Percentiles rank a stretch among this genome's conserved stretches.
Evolutionary conservation across 805 yeast genomes (phyloP).

Genomic region (Cyberlindnera mrakii): DNA sequence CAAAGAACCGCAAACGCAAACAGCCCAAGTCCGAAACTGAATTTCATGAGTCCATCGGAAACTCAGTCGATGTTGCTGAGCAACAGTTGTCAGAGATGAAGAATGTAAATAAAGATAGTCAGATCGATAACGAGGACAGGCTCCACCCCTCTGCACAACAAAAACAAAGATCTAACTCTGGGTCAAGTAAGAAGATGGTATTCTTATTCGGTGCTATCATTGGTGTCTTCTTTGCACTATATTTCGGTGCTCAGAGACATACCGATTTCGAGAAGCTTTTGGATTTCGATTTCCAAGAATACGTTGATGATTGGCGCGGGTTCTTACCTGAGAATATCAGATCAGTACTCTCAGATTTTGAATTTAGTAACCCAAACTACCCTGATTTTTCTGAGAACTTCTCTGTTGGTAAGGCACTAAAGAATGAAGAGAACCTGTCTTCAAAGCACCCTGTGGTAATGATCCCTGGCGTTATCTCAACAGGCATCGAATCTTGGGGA

Average conservation of each 20-base stretch:
- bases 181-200: slow-evolving; percentile 44
- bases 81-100: not conserved
- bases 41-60: not conserved
- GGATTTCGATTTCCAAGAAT: slow-evolving; percentile 44
- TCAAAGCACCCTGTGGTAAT: slow-evolving; percentile 76
- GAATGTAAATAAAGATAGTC: not conserved
- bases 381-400: slow-evolving; percentile 71
- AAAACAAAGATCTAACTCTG: not conserved
- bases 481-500: slow-evolving; percentile 95
- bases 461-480: slow-evolving; percentile 95
- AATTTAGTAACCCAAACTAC: slow-evolving; percentile 16
- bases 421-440: slow-evolving; percentile 40
- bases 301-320: slow-evolving; percentile 69
- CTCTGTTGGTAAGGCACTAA: slow-evolving; percentile 74
- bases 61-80: not conserved
- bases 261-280: slow-evolving; percentile 24
- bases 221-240: slow-evolving; percentile 61
- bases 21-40: too few relatives aligned
- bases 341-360: slow-evolving; percentile 52
- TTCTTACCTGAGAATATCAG: slow-evolving; percentile 62
- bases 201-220: slow-evolving; percentile 67
- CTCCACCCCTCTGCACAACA: not conserved
- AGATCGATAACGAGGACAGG: not conserved
- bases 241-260: slow-evolving; percentile 42
- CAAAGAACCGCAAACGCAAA: too few relatives aligned